These are phyloP conservation scores for Tuber calosporum DNA, from an alignment of 495 filamentous ascomycete species.

Conservation along the genomic window DNA sequence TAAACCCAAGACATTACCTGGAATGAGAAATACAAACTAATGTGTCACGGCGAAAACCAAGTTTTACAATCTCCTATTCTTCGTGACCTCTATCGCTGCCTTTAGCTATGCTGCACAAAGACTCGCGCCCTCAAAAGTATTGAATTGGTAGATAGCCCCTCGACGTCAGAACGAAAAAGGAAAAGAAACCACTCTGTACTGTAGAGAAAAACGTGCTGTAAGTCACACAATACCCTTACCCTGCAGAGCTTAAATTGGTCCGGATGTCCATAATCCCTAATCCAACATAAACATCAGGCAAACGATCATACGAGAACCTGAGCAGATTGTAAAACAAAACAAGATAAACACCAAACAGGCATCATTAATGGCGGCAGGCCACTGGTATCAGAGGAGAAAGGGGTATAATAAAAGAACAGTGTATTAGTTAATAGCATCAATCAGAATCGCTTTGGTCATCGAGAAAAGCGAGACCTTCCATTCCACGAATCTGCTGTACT, in stretches of 20 bases:
- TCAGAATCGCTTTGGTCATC: constrained; percentile 36
- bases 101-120: constrained; percentile 82
- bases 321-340: background rate
- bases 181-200: background rate
- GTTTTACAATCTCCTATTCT: constrained; percentile 97
- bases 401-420: background rate
- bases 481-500: constrained; percentile 14
- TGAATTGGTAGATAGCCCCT: background rate
- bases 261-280: background rate
- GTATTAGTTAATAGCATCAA: constrained; percentile 5
- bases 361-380: background rate
- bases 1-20: background rate
- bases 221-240: background rate
- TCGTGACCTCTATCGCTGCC: constrained; percentile 86
- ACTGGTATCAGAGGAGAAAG: background rate
- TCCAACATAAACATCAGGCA: background rate
- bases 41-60: constrained; percentile 41
- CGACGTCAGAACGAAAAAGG: background rate
- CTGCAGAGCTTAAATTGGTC: background rate
- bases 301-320: background rate
- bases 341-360: background rate
- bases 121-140: constrained; percentile 25
- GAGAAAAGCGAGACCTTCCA: constrained; percentile 34
- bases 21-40: constrained; percentile 11
- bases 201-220: background rate